Evolutionary conservation across 2,329 filamentous ascomycete genomes (phyloP), one percentile per base, ranked within the genome.

Genomic region (Fonsecaea multimorphosa): DNA sequence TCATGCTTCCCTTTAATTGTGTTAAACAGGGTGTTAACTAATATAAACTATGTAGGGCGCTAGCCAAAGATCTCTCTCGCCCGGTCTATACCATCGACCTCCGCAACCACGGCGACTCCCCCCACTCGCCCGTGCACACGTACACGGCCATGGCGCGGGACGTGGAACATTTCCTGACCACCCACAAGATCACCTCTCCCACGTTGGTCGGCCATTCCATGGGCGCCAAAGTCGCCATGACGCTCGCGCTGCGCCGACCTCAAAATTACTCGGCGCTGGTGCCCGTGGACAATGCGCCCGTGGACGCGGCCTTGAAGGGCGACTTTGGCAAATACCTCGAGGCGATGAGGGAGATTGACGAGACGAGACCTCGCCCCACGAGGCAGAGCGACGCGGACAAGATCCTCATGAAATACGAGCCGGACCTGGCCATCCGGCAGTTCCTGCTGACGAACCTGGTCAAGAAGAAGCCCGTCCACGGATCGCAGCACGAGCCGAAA

Each of bases 191-290:
- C 4, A 80, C 84, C 52, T 81, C 90, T 31, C 83, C 89, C 1
- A 92, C 91, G 0, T 80, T 98, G 31, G 95, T 98, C 73, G 94
- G 94, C 0, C 95, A 98, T 79, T 97, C 92, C 1, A 98, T 98
- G 94, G 94, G 95, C 69, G 94, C 94, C 54, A 98, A 98, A 82
- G 89, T 90, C 1, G 92, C 92, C 72, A 97, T 98, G 94, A 84
- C 90, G 0, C 82, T 97, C 65, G 92, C 92, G 2, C 85, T 98
- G 38, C 82, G 85, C 51, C 84, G 87, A 0, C 91, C 92, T 0
- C 81, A 86, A 5, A 80, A 88, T 2, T 84, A 97, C 65, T 82
- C 84, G 16, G 87, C 89, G 72, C 81, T 98, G 58, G 85, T 97
- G 31, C 85, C 92, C 1, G 93, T 98, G 12, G 94, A 98, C 80